Conservation (phyloP, 2,329 filamentous ascomycete genomes). For the Phyllosticta paracitricarpa region DNA sequence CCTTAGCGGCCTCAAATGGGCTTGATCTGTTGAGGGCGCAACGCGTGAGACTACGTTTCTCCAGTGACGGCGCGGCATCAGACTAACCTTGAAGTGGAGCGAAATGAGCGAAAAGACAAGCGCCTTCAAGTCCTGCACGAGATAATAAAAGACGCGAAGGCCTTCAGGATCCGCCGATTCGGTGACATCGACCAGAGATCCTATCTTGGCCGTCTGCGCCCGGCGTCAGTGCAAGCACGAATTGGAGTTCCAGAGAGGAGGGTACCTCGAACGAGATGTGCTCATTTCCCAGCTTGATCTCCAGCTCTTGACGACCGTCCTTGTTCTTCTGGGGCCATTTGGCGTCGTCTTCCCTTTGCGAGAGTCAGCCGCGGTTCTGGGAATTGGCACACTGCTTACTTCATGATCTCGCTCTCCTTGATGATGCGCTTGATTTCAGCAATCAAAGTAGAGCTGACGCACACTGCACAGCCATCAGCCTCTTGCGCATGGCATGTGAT, state of each 20-base stretch:
- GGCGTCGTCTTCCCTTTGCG: conserved; percentile 78
- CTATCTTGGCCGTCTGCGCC: conserved; percentile 86
- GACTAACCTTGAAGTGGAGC: conserved; percentile 79
- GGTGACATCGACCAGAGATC: conserved; percentile 90
- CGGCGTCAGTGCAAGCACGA: neutral
- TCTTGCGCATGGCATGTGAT: neutral
- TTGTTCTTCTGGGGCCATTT: conserved; percentile 99
- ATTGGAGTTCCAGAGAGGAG: neutral
- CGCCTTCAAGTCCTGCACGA: conserved; percentile 94
- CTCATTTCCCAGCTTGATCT: conserved; percentile 86
- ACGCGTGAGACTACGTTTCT: neutral
- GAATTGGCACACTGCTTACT: conserved; percentile 46
- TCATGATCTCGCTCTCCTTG: conserved; percentile 93
- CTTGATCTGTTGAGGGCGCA: conserved; percentile 47
- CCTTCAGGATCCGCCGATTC: conserved; percentile 95
- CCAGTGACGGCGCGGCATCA: neutral
- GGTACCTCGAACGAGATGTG: conserved; percentile 94
- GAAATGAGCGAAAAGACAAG: conserved; percentile 93
- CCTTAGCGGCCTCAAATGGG: conserved; percentile 46
- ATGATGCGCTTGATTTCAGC: conserved; percentile 96
- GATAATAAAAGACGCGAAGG: conserved; percentile 94
- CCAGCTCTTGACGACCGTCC: conserved; percentile 90
- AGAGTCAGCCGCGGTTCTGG: conserved; percentile 14
- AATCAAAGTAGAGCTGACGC: conserved; percentile 80
- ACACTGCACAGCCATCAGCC: conserved; percentile 54